phyloP scores from a whole-genome alignment of 257 asterid genomes.

The Solanum paucissectum region DNA sequence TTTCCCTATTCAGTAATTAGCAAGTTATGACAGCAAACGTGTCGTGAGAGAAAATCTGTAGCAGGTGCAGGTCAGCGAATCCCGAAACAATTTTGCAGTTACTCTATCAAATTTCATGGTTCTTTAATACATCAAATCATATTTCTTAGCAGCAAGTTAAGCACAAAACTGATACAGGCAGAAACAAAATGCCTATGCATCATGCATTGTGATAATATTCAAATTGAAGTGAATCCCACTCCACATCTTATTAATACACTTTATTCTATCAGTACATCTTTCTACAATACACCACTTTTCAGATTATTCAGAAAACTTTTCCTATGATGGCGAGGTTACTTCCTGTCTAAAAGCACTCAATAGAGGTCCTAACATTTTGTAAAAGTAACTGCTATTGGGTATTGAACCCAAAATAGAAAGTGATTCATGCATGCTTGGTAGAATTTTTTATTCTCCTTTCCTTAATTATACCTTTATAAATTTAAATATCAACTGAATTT shows the following conservation, averaged over 20 bases:
- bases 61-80: neutral
- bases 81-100: neutral
- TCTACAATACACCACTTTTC: neutral
- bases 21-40: neutral
- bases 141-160: neutral
- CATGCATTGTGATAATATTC: neutral
- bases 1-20: neutral
- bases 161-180: neutral
- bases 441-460: neutral
- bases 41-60: neutral
- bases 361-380: neutral
- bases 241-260: neutral
- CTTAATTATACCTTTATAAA: neutral
- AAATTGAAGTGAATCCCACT: neutral
- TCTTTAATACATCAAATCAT: neutral
- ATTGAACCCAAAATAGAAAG: neutral
- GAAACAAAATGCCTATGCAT: neutral
- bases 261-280: neutral
- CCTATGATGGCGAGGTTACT: neutral
- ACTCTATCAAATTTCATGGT: neutral
- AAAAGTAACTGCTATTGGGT: neutral
- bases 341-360: neutral
- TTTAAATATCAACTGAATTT: neutral
- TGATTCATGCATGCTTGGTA: neutral
- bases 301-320: neutral